Evolutionary conservation across 1,139 yeast species (phyloP).

Genomic region (Hansenula lynferdii): DNA sequence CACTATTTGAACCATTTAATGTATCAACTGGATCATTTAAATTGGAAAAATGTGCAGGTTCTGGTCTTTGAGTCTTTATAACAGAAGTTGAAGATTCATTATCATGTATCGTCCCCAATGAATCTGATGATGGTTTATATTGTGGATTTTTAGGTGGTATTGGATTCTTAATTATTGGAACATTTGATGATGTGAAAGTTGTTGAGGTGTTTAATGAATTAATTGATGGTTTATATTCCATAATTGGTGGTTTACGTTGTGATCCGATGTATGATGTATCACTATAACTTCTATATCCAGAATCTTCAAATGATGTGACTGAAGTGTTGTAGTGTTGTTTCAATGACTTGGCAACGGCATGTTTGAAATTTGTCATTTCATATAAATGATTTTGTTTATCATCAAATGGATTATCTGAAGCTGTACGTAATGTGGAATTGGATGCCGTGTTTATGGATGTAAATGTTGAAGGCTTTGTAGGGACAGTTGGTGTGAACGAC

Average conservation of each 20-base stretch:
- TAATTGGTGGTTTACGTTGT: neutral
- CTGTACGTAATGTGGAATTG: neutral
- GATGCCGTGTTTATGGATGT: neutral
- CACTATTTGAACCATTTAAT: no score
- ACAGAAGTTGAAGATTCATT: neutral
- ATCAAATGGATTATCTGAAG: constrained; percentile 5
- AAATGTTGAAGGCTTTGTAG: neutral
- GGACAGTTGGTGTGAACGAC: neutral
- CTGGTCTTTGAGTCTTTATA: constrained; percentile 1
- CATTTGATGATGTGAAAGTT: neutral
- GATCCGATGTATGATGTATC: no score
- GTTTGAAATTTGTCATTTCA: constrained; percentile 2
- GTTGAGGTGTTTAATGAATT: neutral
- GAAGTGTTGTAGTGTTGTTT: constrained; percentile 5
- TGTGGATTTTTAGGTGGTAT: neutral
- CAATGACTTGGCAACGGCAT: constrained; percentile 8
- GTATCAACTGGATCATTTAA: neutral
- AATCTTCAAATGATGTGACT: neutral
- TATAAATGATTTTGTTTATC: constrained; percentile 1
- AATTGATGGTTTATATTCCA: neutral
- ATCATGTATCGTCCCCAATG: neutral
- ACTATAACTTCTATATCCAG: neutral
- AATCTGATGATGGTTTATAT: neutral
- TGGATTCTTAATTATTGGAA: neutral
- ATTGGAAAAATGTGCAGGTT: neutral